Evolutionary conservation across 2,329 filamentous ascomycete genomes (phyloP).

Genomic region (Neofusicoccum cordaticola): DNA sequence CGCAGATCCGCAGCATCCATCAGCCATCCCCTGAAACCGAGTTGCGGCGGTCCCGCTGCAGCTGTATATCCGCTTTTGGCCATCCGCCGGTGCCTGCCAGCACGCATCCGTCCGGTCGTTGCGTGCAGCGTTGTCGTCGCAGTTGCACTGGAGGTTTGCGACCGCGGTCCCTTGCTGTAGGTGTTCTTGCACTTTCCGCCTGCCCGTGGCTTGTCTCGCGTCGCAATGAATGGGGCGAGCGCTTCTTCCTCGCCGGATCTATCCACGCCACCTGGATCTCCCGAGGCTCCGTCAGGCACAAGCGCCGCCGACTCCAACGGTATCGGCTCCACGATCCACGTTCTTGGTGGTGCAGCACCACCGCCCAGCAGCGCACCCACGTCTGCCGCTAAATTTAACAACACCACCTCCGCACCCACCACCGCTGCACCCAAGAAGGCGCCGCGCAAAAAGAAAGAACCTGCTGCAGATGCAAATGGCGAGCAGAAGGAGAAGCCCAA

Average conservation of each 20-base stretch:
- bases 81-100: conserved; percentile 2
- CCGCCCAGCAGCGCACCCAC: conserved; percentile 29
- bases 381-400: conserved; percentile 26
- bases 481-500: conserved; percentile 47
- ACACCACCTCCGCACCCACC: conserved; percentile 29
- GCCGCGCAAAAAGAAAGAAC: conserved; percentile 42
- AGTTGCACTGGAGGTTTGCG: conserved; percentile 25
- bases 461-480: conserved; percentile 29
- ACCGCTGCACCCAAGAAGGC: conserved; percentile 39
- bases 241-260: conserved; percentile 36
- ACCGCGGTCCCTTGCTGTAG: conserved; percentile 18
- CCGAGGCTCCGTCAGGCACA: conserved; percentile 17
- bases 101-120: background rate
- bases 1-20: conserved; percentile 2
- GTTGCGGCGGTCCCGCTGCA: conserved; percentile 7
- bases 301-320: conserved; percentile 26
- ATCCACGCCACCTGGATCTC: conserved; percentile 37
- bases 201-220: conserved; percentile 22
- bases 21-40: conserved; percentile 2
- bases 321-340: conserved; percentile 31
- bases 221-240: conserved; percentile 28
- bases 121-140: conserved; percentile 16
- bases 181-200: background rate
- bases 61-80: conserved; percentile 11
- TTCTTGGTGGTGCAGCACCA: conserved; percentile 30